Evolutionary conservation across 2,329 filamentous ascomycete genomes (phyloP).

Genomic region (Xylaria digitata): DNA sequence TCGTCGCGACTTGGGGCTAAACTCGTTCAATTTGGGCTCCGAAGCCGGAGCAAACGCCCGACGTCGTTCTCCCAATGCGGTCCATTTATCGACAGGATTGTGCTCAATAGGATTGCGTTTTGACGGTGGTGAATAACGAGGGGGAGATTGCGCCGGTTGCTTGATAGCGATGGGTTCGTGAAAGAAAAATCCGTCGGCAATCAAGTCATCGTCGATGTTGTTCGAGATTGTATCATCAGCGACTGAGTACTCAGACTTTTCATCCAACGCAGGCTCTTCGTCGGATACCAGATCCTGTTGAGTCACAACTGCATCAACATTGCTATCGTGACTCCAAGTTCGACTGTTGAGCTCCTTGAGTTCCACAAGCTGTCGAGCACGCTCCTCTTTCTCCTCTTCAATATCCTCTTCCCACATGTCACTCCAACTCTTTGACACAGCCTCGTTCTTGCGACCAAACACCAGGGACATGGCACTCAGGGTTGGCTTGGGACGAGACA

Average conservation of each 20-base stretch:
- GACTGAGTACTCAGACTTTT: constrained; percentile 54
- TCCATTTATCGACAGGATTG: constrained; percentile 82
- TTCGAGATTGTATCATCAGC: constrained; percentile 54
- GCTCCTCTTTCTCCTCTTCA: constrained; percentile 78
- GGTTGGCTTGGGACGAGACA: constrained; percentile 77
- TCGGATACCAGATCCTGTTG: constrained; percentile 58
- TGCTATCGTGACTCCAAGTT: constrained; percentile 83
- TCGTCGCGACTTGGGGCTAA: constrained; percentile 59
- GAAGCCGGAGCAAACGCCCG: constrained; percentile 70
- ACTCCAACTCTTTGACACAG: constrained; percentile 98
- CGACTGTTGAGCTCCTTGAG: constrained; percentile 77
- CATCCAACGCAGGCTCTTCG: constrained; percentile 55
- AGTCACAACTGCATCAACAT: constrained; percentile 53
- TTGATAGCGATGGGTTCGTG: constrained; percentile 67
- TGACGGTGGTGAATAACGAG: constrained; percentile 72
- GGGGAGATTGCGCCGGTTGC: constrained; percentile 52
- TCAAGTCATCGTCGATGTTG: constrained; percentile 72
- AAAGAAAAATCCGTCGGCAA: constrained; percentile 78
- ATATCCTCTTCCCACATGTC: constrained; percentile 96
- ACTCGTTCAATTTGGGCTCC: constrained; percentile 62
- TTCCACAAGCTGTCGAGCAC: constrained; percentile 66
- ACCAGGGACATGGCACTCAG: constrained; percentile 79
- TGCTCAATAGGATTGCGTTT: constrained; percentile 74
- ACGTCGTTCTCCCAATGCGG: constrained; percentile 84
- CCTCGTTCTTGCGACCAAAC: constrained; percentile 80